Evolutionary conservation across 345 rosid genomes (phyloP).

Genomic region (Arabis hirsuta): DNA sequence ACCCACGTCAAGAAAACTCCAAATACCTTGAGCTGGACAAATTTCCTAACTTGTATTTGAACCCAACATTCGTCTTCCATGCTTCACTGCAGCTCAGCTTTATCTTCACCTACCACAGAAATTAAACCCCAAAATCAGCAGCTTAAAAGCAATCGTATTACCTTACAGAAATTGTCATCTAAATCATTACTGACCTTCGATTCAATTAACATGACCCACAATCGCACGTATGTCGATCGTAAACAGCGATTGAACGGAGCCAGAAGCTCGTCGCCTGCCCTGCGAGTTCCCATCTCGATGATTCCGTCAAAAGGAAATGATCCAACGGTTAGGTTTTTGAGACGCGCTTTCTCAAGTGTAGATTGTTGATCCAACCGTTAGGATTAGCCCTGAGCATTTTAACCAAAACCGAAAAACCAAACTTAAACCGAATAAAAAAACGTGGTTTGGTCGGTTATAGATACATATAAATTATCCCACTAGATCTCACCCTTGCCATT

Average conservation of each 20-base stretch:
- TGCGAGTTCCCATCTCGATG: background rate
- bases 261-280: background rate
- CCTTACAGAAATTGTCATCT: no score
- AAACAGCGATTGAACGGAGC: background rate
- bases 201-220: background rate
- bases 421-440: no score
- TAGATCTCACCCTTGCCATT: no score
- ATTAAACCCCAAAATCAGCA: background rate
- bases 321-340: constrained; percentile 20
- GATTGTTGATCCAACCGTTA: background rate
- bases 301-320: constrained; percentile 9
- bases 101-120: background rate
- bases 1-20: background rate
- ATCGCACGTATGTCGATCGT: background rate
- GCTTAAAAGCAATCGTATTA: no score
- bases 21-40: no score
- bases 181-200: constrained; percentile 18
- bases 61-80: no score
- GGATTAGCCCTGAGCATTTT: no score
- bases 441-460: no score
- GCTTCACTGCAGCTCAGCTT: no score
- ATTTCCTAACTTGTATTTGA: no score
- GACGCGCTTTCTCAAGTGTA: background rate
- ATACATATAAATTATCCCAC: no score
- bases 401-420: no score